phyloP scores from a whole-genome alignment of 1,284 basidiomycete genomes.

The Ceratobasidium sp. region DNA sequence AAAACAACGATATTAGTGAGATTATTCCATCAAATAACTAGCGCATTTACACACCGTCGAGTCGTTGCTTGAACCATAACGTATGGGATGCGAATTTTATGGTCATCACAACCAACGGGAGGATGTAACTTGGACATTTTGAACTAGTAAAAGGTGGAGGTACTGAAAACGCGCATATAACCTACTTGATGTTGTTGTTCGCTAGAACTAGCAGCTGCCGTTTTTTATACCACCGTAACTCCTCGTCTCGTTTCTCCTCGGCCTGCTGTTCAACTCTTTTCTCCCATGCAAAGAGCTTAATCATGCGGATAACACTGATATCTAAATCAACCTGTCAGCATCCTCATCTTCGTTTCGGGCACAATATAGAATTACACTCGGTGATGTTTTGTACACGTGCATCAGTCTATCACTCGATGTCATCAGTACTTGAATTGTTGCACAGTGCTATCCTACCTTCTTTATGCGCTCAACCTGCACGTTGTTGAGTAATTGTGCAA shows the following conservation, averaged over 20 bases:
- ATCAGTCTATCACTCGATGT: too few relatives aligned
- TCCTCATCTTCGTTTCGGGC: conserved; percentile 3
- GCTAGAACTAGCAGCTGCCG: conserved; percentile 53
- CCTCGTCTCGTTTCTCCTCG: conserved; percentile 61
- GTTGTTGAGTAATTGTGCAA: conserved; percentile 44
- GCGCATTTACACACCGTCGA: background rate
- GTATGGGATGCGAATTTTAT: conserved; percentile 60
- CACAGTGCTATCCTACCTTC: too few relatives aligned
- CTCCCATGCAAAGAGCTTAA: conserved; percentile 78
- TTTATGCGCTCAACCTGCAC: conserved; percentile 48
- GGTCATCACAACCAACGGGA: conserved; percentile 71
- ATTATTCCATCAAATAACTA: background rate
- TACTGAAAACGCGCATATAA: conserved; percentile 14
- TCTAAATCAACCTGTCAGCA: conserved; percentile 46
- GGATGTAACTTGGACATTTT: conserved; percentile 56
- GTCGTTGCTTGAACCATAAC: conserved; percentile 31
- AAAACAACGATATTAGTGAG: background rate
- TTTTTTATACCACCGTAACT: conserved; percentile 59
- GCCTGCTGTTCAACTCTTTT: conserved; percentile 60
- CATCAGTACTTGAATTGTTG: too few relatives aligned
- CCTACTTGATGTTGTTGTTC: conserved; percentile 53
- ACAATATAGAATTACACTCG: conserved; percentile 50
- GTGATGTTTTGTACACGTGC: conserved; percentile 59
- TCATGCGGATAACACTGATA: conserved; percentile 63
- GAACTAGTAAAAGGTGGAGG: conserved; percentile 11